These are phyloP conservation scores for Colletotrichum costaricense DNA, from an alignment of 2,329 filamentous ascomycete species.

Conservation along the genomic window DNA sequence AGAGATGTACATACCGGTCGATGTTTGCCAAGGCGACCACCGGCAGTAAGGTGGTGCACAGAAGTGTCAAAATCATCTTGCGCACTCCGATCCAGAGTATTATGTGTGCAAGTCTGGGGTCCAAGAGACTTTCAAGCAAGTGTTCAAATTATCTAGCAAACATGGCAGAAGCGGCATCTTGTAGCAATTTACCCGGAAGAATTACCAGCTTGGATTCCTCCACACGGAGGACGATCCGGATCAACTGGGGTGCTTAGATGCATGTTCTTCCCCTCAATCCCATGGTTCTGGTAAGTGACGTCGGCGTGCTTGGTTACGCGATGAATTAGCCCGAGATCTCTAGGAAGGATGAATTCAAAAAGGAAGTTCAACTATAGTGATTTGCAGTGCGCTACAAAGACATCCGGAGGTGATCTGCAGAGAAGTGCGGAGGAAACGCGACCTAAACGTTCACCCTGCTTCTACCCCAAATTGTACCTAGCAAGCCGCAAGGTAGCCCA, in stretches of 20 bases:
- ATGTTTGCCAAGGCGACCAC: background rate
- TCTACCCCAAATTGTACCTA: background rate
- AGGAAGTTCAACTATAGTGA: background rate
- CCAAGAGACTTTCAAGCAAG: background rate
- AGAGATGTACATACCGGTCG: background rate
- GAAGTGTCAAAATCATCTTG: background rate
- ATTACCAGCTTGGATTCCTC: constrained; percentile 17
- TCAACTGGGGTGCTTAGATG: background rate
- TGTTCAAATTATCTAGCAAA: background rate
- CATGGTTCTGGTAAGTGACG: constrained; percentile 1
- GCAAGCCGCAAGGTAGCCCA: background rate
- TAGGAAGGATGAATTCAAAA: background rate
- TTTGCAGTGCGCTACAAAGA: background rate
- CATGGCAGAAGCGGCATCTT: background rate
- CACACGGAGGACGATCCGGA: constrained; percentile 24
- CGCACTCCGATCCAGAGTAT: background rate
- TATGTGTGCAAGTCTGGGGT: background rate
- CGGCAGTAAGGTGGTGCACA: constrained; percentile 7
- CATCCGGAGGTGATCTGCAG: background rate
- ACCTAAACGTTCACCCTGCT: background rate
- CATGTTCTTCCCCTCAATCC: background rate
- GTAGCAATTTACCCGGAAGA: constrained; percentile 26
- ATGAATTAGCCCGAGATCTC: constrained; percentile 11
- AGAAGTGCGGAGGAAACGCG: background rate
- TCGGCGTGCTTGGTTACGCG: background rate